These are phyloP conservation scores for Salvia rosmarinus DNA, from an alignment of 257 asterid species.

Conservation along the genomic window DNA sequence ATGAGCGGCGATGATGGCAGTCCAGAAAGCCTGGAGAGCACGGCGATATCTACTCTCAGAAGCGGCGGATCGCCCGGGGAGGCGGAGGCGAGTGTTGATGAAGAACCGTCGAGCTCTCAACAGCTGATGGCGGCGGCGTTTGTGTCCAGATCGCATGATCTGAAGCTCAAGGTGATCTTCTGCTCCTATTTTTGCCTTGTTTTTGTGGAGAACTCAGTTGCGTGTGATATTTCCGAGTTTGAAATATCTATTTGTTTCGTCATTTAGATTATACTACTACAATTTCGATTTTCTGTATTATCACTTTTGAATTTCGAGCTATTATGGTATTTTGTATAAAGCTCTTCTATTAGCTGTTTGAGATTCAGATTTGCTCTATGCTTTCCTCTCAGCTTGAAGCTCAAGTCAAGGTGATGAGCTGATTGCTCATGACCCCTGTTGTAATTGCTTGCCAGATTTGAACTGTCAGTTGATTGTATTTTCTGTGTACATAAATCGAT, in stretches of 20 bases:
- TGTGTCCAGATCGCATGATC: slow-evolving; percentile 38
- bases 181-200: slow-evolving; percentile 1
- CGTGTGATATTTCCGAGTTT: not conserved
- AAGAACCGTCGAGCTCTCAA: slow-evolving; percentile 39
- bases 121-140: slow-evolving; percentile 39
- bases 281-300: not conserved
- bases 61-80: slow-evolving; percentile 38
- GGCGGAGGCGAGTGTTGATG: slow-evolving; percentile 38
- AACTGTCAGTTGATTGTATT: slow-evolving; percentile 11
- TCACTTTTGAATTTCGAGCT: not conserved
- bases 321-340: not conserved
- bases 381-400: not conserved
- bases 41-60: slow-evolving; percentile 33
- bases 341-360: slow-evolving; percentile 11
- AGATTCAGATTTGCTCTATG: slow-evolving; percentile 23
- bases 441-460: not conserved
- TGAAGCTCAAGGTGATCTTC: slow-evolving; percentile 48
- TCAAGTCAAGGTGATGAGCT: slow-evolving; percentile 4
- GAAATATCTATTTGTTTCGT: slow-evolving; percentile 6
- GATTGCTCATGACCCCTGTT: not conserved
- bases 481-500: slow-evolving; percentile 4
- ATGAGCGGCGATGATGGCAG: slow-evolving; percentile 33
- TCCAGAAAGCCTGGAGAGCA: slow-evolving; percentile 45
- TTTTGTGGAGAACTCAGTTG: slow-evolving; percentile 16
- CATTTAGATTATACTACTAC: not conserved